phyloP scores from a whole-genome alignment of 2,329 filamentous ascomycete genomes.

The Cyphellophora europaea region DNA sequence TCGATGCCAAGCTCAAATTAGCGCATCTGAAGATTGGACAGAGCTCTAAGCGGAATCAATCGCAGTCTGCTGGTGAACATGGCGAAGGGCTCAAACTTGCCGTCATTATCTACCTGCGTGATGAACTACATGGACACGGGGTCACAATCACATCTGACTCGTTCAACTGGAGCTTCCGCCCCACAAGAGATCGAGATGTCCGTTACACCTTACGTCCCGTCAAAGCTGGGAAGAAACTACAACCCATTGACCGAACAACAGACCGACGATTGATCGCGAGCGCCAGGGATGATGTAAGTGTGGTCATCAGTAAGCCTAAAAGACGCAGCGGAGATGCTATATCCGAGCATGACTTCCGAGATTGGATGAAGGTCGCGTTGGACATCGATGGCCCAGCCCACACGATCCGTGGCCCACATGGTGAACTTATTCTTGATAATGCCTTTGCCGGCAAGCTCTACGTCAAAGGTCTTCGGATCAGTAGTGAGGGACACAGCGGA shows the following conservation, averaged over 20 bases:
- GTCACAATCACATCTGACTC: not conserved
- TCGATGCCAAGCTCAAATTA: not conserved
- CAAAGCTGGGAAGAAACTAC: not conserved
- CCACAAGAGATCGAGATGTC: not conserved
- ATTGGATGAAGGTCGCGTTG: not conserved
- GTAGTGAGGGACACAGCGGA: not conserved
- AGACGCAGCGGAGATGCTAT: not conserved
- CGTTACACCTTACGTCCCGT: not conserved
- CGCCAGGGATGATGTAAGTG: not conserved
- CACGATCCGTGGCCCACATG: not conserved
- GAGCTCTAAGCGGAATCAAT: not conserved
- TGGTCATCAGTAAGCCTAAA: not conserved
- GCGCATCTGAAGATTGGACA: not conserved
- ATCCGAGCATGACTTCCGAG: too few species aligned
- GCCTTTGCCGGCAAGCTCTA: not conserved
- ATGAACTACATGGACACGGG: too few species aligned
- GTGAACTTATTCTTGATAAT: not conserved
- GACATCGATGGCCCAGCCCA: not conserved
- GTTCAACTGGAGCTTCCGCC: not conserved
- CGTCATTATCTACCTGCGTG: not conserved
- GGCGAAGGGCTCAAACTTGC: not conserved
- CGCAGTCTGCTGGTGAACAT: not conserved
- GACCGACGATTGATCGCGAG: not conserved
- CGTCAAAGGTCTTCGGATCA: not conserved
- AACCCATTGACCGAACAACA: not conserved